Conservation (phyloP, 2,329 filamentous ascomycete species). For the Exophiala mesophila region DNA sequence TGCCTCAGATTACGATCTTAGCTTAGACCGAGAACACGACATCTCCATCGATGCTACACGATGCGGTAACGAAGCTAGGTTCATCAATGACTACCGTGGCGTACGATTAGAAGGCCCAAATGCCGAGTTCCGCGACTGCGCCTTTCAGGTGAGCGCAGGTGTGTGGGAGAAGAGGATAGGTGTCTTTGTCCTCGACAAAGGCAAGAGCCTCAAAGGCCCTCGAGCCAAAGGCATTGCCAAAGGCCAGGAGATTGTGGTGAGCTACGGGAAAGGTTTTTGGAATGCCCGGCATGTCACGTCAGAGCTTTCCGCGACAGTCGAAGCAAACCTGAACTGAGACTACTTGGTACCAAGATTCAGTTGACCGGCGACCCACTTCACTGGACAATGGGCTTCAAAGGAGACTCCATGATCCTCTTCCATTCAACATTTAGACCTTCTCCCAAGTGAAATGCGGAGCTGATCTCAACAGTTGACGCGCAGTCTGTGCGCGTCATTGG, state of each 20-base stretch:
- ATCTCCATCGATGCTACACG: slow-evolving; percentile 46
- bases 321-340: too few species aligned
- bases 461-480: too few species aligned
- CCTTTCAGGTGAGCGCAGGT: slow-evolving; percentile 34
- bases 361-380: too few species aligned
- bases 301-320: too few species aligned
- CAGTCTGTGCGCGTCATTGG: too few species aligned
- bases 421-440: too few species aligned
- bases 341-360: too few species aligned
- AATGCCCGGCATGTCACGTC: too few species aligned
- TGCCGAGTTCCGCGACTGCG: slow-evolving; percentile 42
- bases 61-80: slow-evolving; percentile 49
- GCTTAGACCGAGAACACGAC: slow-evolving; percentile 45
- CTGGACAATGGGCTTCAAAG: too few species aligned
- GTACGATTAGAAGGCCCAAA: slow-evolving; percentile 32
- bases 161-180: slow-evolving; percentile 45
- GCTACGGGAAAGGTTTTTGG: slow-evolving; percentile 52
- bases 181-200: slow-evolving; percentile 46
- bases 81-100: slow-evolving; percentile 52
- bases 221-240: slow-evolving; percentile 35
- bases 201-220: slow-evolving; percentile 41
- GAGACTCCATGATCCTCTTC: too few species aligned
- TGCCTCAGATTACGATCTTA: slow-evolving; percentile 48
- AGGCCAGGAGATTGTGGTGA: slow-evolving; percentile 50
- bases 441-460: too few species aligned